phyloP scores from a whole-genome alignment of 768 basidiomycete species.

The Lentinula raphanica region DNA sequence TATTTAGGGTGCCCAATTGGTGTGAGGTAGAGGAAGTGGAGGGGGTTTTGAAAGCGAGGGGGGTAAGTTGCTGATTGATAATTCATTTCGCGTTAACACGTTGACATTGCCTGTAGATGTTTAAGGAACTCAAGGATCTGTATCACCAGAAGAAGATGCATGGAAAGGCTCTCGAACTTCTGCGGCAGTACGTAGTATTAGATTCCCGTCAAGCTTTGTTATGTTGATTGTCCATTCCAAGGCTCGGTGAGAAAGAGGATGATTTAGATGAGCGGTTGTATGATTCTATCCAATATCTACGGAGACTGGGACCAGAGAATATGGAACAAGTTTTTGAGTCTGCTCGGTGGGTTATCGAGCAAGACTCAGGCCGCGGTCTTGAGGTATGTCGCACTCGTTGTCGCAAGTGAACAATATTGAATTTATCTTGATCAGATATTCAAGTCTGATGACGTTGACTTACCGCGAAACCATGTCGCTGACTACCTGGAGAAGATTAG shows the following conservation, averaged over 20 bases:
- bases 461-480: constrained; percentile 73
- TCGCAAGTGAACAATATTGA: neutral
- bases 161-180: constrained; percentile 71
- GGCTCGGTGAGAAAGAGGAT: constrained; percentile 72
- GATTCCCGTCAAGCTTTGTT: constrained; percentile 20
- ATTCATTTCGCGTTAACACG: no score
- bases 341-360: constrained; percentile 81
- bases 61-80: no score
- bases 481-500: constrained; percentile 73
- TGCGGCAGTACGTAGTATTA: constrained; percentile 64
- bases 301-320: constrained; percentile 82
- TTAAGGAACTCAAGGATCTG: constrained; percentile 80
- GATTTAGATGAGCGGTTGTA: constrained; percentile 74
- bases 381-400: constrained; percentile 41
- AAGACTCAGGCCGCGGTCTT: constrained; percentile 68
- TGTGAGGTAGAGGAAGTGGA: constrained; percentile 95
- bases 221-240: constrained; percentile 25
- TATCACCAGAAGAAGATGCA: constrained; percentile 98
- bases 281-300: constrained; percentile 86
- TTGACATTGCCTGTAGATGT: constrained; percentile 57
- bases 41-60: constrained; percentile 71
- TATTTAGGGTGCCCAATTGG: constrained; percentile 93
- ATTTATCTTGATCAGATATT: constrained; percentile 63
- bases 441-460: constrained; percentile 89
- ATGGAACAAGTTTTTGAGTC: constrained; percentile 76